Evolutionary conservation across 2,329 filamentous ascomycete genomes (phyloP).

Genomic region (Penicillium crustosum): DNA sequence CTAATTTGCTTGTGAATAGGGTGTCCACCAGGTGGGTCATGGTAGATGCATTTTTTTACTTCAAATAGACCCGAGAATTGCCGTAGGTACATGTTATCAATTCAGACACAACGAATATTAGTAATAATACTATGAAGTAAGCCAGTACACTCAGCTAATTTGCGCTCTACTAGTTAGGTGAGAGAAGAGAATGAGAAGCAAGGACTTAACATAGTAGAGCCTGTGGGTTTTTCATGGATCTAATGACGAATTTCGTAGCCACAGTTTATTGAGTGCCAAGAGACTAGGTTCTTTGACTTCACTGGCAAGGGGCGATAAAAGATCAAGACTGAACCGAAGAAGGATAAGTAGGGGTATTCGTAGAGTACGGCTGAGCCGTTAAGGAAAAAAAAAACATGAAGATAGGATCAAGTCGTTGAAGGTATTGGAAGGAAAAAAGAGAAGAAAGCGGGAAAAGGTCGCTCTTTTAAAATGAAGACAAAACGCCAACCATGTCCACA

Average conservation of each 20-base stretch:
- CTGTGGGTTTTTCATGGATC: not conserved
- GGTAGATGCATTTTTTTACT: not conserved
- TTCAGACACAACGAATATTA: not conserved
- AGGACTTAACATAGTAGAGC: not conserved
- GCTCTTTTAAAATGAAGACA: slow-evolving; percentile 1
- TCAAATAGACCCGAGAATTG: too few relatives aligned
- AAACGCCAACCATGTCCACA: slow-evolving; percentile 8
- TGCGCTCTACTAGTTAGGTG: not conserved
- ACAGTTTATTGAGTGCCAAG: not conserved
- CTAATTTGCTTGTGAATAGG: not conserved
- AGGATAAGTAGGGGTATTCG: slow-evolving; percentile 2
- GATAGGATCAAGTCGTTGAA: not conserved
- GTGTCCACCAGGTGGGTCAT: not conserved
- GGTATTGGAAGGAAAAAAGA: not conserved
- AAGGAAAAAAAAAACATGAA: not conserved
- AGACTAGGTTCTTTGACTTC: not conserved
- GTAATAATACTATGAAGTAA: not conserved
- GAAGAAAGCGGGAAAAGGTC: not conserved
- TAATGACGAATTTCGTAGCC: not conserved
- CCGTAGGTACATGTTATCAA: not conserved
- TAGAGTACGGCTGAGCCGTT: not conserved
- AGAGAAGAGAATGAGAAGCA: not conserved
- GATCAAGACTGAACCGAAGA: not conserved
- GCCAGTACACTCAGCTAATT: too few relatives aligned
- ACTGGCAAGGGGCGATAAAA: not conserved